Conservation (phyloP, 495 filamentous ascomycete genomes). For the Aspergillus coremiiformis region DNA sequence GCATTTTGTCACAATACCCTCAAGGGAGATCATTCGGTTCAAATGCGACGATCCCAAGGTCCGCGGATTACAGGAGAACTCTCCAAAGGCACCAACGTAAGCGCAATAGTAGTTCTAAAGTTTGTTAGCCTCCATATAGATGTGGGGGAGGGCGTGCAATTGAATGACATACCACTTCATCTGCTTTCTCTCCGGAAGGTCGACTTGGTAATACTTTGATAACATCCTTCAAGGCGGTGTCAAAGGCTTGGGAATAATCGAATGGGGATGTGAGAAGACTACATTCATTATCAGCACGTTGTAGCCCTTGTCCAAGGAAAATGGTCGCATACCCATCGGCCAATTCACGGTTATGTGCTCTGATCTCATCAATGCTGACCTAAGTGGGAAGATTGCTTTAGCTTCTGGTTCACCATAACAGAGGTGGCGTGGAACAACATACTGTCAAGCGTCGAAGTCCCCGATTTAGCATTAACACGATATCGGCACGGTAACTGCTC, state of each 20-base stretch:
- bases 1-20: constrained; percentile 95
- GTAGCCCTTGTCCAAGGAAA: neutral
- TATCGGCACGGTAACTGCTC: constrained; percentile 68
- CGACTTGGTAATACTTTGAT: constrained; percentile 68
- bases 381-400: constrained; percentile 29
- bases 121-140: constrained; percentile 10
- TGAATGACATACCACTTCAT: constrained; percentile 48
- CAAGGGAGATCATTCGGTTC: constrained; percentile 93
- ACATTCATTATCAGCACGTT: neutral
- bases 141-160: neutral
- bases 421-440: constrained; percentile 12
- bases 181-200: constrained; percentile 48
- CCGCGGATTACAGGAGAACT: constrained; percentile 89
- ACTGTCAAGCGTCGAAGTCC: constrained; percentile 63
- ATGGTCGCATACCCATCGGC: constrained; percentile 59
- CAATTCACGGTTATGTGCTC: constrained; percentile 80
- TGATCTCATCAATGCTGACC: constrained; percentile 91
- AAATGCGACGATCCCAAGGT: constrained; percentile 82
- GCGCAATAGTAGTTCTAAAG: constrained; percentile 81
- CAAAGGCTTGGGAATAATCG: constrained; percentile 80
- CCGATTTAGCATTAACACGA: constrained; percentile 88
- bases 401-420: neutral
- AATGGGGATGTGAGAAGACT: constrained; percentile 78
- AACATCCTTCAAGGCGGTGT: constrained; percentile 80
- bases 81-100: constrained; percentile 88